Evolutionary conservation across 2,329 filamentous ascomycete species (phyloP).

Genomic region (Furcasterigmium furcatum): DNA sequence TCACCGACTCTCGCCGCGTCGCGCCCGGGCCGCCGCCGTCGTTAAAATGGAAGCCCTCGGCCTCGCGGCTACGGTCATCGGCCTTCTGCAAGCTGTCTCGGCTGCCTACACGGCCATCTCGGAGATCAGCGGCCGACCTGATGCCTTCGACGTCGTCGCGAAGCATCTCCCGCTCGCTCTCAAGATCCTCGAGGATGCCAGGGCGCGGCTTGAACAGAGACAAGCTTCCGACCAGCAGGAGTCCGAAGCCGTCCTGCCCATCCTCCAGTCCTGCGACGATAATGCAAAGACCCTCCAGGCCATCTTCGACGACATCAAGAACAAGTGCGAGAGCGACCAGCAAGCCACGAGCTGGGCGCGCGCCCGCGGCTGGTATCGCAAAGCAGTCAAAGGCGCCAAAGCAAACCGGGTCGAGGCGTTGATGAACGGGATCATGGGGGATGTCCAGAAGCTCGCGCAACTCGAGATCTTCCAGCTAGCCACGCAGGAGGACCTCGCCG

Average conservation of each 20-base stretch:
- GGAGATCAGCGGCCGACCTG: not conserved
- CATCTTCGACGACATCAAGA: not conserved
- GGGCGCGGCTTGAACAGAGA: not conserved
- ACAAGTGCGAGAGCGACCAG: not conserved
- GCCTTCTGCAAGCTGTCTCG: not conserved
- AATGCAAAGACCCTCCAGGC: not conserved
- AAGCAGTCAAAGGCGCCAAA: not conserved
- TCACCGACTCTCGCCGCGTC: not conserved
- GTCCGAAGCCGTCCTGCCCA: not conserved
- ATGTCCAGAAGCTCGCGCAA: not conserved
- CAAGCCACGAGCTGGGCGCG: not conserved
- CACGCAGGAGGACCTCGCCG: not conserved
- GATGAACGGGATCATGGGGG: not conserved
- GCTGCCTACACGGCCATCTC: not conserved
- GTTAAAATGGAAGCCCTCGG: not conserved
- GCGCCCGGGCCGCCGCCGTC: not conserved
- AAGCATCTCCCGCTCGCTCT: not conserved
- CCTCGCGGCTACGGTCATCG: not conserved
- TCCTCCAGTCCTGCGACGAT: not conserved
- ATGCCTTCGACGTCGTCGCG: not conserved
- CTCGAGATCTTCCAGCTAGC: not conserved
- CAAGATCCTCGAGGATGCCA: not conserved
- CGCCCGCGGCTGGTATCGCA: not conserved
- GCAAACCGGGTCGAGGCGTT: not conserved
- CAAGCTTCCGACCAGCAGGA: not conserved